Base-by-base conservation (phyloP, 257 asterid species). In the Rauvolfia tetraphylla region DNA sequence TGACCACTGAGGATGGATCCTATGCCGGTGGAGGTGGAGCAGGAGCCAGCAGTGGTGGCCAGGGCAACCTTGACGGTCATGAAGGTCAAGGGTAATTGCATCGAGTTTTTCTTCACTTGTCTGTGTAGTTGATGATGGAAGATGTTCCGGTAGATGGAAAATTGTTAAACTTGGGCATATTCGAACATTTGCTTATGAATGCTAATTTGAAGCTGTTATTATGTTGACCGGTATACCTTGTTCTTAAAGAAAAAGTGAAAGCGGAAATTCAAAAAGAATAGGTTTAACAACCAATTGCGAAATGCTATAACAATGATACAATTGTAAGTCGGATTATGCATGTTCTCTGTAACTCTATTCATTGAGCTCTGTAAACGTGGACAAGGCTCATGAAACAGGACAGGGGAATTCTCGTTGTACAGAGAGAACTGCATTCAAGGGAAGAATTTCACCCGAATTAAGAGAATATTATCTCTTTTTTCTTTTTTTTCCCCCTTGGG, bases 61-160 rank as follows among this genome's bases (percentile, higher is more conserved):
- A 89, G 85, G 93, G 87, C 4, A 89, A 82, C 80, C 87, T 89
- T 58, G 94, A 90, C 74, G 96, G 89, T 61, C 88, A 87, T 58
- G 94, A 90, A 72, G 96, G 89, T 57, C 87, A 87, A 86, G 89
- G 96, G 89, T 89, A 86, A 85, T 74, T 39, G 31, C 62, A 9
- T 65, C 23, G 5, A 31, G 9, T 23, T 54, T 75, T 46, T 44
- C 20, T n/a, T 11, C 18, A 25, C 36, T 1, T 42, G 1, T 62
- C 7, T n/a, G 27, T 67, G 72, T 67, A 67, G 23, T 66, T 66
- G 71, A 67, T 67, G 71, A 36, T 38, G 71, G 49, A 31, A 66
- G 48, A 66, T 1, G 14, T 13, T 33, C 51, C 38, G 33, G 72
- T 44, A 38, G 49, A 67, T n/a, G 29, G 31, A 8, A 25, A 38